These are phyloP conservation scores for Hericium erinaceus DNA, from an alignment of 768 basidiomycete species.

Conservation along the genomic window DNA sequence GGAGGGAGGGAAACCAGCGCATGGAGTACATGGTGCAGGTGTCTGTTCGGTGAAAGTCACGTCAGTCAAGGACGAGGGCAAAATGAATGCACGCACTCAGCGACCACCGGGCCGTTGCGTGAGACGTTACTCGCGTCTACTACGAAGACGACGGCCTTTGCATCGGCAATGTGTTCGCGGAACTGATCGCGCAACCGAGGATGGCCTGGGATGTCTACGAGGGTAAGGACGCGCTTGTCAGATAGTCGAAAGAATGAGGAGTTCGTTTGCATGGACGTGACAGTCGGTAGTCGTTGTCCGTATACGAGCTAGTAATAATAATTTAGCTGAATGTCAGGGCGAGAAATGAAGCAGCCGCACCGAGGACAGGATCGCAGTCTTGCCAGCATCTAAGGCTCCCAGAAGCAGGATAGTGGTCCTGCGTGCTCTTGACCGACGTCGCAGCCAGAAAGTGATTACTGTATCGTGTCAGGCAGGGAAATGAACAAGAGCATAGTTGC, in stretches of 20 bases:
- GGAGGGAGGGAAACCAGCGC: slow-evolving; percentile 65
- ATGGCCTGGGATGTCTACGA: slow-evolving; percentile 81
- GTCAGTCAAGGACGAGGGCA: not conserved
- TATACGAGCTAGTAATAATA: slow-evolving; percentile 47
- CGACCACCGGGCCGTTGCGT: slow-evolving; percentile 62
- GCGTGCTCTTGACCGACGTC: slow-evolving; percentile 33
- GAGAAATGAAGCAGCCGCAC: slow-evolving; percentile 31
- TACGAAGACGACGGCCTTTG: slow-evolving; percentile 66
- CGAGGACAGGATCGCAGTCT: slow-evolving; percentile 67
- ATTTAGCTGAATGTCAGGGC: slow-evolving; percentile 3
- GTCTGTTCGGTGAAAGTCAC: slow-evolving; percentile 31
- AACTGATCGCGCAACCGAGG: slow-evolving; percentile 72
- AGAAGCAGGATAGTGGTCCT: slow-evolving; percentile 66
- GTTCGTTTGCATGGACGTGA: slow-evolving; percentile 74
- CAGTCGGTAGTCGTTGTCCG: slow-evolving; percentile 52
- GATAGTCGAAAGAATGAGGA: slow-evolving; percentile 37
- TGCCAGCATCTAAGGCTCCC: slow-evolving; percentile 69
- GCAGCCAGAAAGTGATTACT: slow-evolving; percentile 38
- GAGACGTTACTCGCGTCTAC: slow-evolving; percentile 75
- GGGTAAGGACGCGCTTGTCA: slow-evolving; percentile 35
- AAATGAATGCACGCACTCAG: slow-evolving; percentile 51
- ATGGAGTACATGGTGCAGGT: slow-evolving; percentile 65
- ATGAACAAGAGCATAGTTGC: no score
- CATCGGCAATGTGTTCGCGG: slow-evolving; percentile 48
- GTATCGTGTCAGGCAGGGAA: no score